A percentile compares a stretch with the other conserved stretches of the same genome.
Conservation (phyloP, 768 basidiomycete species). For the Pluteus cervinus region DNA sequence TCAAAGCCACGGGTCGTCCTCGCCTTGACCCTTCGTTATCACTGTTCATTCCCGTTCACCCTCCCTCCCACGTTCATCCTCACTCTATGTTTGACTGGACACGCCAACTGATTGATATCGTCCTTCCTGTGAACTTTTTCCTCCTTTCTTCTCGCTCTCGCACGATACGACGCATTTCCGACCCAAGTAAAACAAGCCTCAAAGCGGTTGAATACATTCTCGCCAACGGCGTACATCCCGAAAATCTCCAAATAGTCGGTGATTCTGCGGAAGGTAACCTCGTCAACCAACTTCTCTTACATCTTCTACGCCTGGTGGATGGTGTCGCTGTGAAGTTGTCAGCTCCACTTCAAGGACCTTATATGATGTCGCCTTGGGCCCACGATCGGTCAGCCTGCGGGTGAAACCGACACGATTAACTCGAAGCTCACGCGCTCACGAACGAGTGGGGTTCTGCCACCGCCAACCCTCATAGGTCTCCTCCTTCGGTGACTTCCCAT, state of each 20-base stretch:
- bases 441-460: no score
- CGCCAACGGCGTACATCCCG: constrained; percentile 17
- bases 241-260: constrained; percentile 21
- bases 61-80: no score
- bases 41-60: no score
- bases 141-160: constrained; percentile 14
- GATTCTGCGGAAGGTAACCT: constrained; percentile 30
- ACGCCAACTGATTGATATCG: background rate
- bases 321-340: constrained; percentile 12
- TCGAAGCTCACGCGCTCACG: no score
- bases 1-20: no score
- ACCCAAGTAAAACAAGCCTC: constrained; percentile 20
- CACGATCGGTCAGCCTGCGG: no score
- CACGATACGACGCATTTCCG: constrained; percentile 22
- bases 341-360: constrained; percentile 15
- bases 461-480: no score
- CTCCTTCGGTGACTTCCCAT: no score
- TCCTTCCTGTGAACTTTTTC: background rate
- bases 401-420: no score
- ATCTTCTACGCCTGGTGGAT: constrained; percentile 23
- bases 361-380: constrained; percentile 27
- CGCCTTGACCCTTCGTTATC: no score
- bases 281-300: constrained; percentile 19
- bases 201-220: constrained; percentile 22
- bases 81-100: no score